Evolutionary conservation across 1,284 basidiomycete genomes (phyloP).

Genomic region (Ceratobasidium sp.): DNA sequence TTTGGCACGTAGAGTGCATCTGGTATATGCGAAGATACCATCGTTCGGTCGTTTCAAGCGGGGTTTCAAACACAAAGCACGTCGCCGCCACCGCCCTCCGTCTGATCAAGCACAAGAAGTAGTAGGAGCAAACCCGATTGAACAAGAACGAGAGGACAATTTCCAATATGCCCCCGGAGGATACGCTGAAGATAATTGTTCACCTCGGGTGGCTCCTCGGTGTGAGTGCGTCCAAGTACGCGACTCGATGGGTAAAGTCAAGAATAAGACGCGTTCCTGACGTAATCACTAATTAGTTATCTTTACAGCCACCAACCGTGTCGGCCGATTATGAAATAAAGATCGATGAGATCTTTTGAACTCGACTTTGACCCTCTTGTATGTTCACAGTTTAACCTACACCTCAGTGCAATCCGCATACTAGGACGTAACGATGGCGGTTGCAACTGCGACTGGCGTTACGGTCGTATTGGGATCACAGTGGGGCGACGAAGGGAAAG

Average conservation of each 20-base stretch:
- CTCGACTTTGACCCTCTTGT: constrained; percentile 9
- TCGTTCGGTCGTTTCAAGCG: neutral
- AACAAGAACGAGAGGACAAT: too few relatives aligned
- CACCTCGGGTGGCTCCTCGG: too few relatives aligned
- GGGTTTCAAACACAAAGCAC: too few relatives aligned
- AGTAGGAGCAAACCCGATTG: too few relatives aligned
- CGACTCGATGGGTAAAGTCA: neutral
- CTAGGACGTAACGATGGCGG: constrained; percentile 13
- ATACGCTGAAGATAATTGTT: too few relatives aligned
- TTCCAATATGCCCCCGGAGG: too few relatives aligned
- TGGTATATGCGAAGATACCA: constrained; percentile 17
- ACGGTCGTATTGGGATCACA: constrained; percentile 87
- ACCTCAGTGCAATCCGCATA: constrained; percentile 1
- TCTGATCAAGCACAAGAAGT: too few relatives aligned
- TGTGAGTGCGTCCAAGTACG: too few relatives aligned
- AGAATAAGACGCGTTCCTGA: constrained; percentile 25
- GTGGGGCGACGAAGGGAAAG: constrained; percentile 97
- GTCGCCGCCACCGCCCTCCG: too few relatives aligned
- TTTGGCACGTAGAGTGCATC: constrained; percentile 2
- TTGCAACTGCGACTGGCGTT: constrained; percentile 54
- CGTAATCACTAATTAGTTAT: neutral
- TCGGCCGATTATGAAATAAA: constrained; percentile 32
- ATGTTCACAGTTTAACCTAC: neutral
- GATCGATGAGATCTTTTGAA: constrained; percentile 36
- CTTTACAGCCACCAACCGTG: neutral